phyloP scores from a whole-genome alignment of 208 protist genomes.

The Leishmania martiniquensis region DNA sequence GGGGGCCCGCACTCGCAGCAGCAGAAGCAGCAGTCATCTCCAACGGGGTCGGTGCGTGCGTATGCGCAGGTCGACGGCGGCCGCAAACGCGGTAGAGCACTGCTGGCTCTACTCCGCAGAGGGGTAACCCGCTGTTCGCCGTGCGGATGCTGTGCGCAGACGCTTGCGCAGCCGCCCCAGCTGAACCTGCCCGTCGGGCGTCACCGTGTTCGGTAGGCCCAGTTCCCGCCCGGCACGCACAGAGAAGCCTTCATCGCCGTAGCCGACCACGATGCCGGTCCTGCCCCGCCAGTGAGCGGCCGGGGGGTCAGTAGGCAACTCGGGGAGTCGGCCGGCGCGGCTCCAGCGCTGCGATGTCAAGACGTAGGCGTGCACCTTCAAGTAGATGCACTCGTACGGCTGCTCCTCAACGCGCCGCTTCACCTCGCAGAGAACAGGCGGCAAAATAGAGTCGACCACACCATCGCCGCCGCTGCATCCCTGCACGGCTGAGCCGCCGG shows the following conservation, averaged over 20 bases:
- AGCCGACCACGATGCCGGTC: slow-evolving; percentile 46
- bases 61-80: background rate
- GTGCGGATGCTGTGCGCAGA: slow-evolving; percentile 32
- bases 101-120: slow-evolving; percentile 1
- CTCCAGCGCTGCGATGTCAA: slow-evolving; percentile 73
- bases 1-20: background rate
- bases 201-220: slow-evolving; percentile 80
- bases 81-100: background rate
- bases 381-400: slow-evolving; percentile 42
- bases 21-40: background rate
- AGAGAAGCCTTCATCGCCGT: slow-evolving; percentile 72
- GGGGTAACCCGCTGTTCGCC: slow-evolving; percentile 14
- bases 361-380: slow-evolving; percentile 51
- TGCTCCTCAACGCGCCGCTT: slow-evolving; percentile 51
- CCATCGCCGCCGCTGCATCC: slow-evolving; percentile 3
- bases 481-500: background rate
- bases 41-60: background rate
- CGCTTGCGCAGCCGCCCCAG: slow-evolving; percentile 76
- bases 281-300: slow-evolving; percentile 26
- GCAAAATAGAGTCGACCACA: slow-evolving; percentile 17
- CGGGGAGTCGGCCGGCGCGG: slow-evolving; percentile 69
- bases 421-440: slow-evolving; percentile 37
- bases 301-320: slow-evolving; percentile 73
- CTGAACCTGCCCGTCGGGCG: slow-evolving; percentile 44
- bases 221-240: slow-evolving; percentile 69